Evolutionary conservation across 1,284 basidiomycete genomes (phyloP), one percentile per base, ranked within the genome.

Genomic region (Serendipita sp.): DNA sequence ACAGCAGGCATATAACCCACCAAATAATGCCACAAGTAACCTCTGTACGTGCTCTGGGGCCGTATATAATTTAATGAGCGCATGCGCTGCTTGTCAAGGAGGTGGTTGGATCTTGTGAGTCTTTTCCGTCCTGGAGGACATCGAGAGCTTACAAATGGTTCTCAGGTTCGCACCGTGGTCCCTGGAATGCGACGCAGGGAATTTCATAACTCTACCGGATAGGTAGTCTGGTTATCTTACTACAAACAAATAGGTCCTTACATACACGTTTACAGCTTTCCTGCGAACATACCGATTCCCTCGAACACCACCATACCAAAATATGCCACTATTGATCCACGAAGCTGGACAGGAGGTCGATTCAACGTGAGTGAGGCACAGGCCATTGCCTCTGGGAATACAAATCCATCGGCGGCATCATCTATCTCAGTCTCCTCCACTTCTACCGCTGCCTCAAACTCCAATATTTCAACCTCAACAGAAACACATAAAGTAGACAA

Each of bases 41-140:
- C 53, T 58, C 6, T 58, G 53, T 26, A 58, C 53, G 10, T 58
- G 61, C 45, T 49, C 61, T 6, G 44, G 30, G 17, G 41, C 61
- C 3, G 61, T 62, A 5, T 62, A 62, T 26, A 62, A 62, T 45
- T 29, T 50, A 10, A 32, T 53, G 22, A 45, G 47, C 13, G 61
- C 61, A 45, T 62, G 61, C 41, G 45, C 61, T 30, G 61, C 35
- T 26, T 62, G 61, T 32, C 61, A 62, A 53, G 61, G 45, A 15
- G 61, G 53, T 6, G 53, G 53, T n/a, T 58, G 53, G 53, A 17
- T 22, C 8, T 34, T 58, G 53, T 58, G 30, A 34, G 53, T 58
- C 2, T 4, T 58, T n/a, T 26, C n/a, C 22, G 30, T 49, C 8
- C n/a, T 8, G 17, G n/a, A 6, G 8, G 17, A n/a, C 5, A 5